phyloP scores from a whole-genome alignment of 441 rosid species.

The Cnidoscolus chayamansa region DNA sequence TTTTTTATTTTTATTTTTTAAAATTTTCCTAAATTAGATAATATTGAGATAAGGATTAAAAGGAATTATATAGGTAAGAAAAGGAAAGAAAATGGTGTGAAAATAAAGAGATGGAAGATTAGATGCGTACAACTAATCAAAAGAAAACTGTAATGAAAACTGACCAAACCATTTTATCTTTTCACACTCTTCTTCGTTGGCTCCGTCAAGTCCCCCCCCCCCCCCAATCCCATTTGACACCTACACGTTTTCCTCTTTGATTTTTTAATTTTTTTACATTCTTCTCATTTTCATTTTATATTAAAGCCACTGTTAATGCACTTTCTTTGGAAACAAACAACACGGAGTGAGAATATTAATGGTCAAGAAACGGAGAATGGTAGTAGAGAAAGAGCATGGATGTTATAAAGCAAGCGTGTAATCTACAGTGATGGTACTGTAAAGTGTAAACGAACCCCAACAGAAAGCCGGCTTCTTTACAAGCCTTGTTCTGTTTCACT shows the following conservation, averaged over 20 bases:
- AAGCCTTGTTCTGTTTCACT: slow-evolving; percentile 12
- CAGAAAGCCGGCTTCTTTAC: slow-evolving; percentile 25
- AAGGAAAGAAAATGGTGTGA: too few relatives aligned
- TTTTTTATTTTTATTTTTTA: too few relatives aligned
- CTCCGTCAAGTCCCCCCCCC: slow-evolving; percentile 34
- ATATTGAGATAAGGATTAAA: too few relatives aligned
- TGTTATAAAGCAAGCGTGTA: slow-evolving; percentile 5
- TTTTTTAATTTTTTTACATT: neutral
- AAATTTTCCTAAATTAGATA: too few relatives aligned
- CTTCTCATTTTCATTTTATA: neutral
- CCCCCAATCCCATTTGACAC: slow-evolving; percentile 12
- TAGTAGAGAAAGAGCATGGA: neutral
- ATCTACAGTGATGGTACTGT: slow-evolving; percentile 1
- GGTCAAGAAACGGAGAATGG: slow-evolving; percentile 20
- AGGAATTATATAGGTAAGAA: too few relatives aligned
- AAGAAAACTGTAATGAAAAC: too few relatives aligned
- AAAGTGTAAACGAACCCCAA: slow-evolving; percentile 17
- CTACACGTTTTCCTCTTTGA: neutral
- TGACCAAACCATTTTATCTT: too few relatives aligned
- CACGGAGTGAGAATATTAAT: neutral
- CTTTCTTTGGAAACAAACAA: neutral
- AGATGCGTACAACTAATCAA: too few relatives aligned
- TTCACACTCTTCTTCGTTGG: slow-evolving; percentile 2
- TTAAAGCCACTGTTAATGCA: neutral
- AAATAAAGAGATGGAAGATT: too few relatives aligned